Evolutionary conservation across 805 yeast genomes (phyloP).

Genomic region (Kodamaea hsintzibuensis): DNA sequence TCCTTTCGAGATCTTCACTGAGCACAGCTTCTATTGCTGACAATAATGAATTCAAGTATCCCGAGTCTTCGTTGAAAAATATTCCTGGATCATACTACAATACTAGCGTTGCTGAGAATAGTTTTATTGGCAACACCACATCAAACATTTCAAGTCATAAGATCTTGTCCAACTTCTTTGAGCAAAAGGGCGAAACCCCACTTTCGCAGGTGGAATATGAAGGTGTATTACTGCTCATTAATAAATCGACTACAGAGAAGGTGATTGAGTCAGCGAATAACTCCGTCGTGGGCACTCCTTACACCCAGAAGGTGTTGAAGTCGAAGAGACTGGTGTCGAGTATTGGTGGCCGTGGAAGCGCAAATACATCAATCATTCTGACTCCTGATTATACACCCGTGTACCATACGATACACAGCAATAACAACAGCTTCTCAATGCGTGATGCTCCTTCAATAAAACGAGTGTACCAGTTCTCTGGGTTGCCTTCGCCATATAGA

Average conservation of each 20-base stretch:
- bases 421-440: conserved; percentile 12
- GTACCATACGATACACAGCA: conserved; percentile 33
- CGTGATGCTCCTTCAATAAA: conserved; percentile 35
- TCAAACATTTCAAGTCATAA: conserved; percentile 43
- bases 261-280: not conserved
- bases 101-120: conserved; percentile 6
- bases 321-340: conserved; percentile 5
- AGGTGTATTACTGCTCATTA: conserved; percentile 56
- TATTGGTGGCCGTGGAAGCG: conserved; percentile 10
- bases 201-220: conserved; percentile 73
- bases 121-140: conserved; percentile 3
- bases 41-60: not conserved
- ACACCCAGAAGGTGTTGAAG: conserved; percentile 30
- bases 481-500: conserved; percentile 45
- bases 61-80: conserved; percentile 7
- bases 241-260: conserved; percentile 5
- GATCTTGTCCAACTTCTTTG: conserved; percentile 66
- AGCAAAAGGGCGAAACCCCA: conserved; percentile 73
- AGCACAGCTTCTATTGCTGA: conserved; percentile 4
- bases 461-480: conserved; percentile 47
- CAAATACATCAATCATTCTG: conserved; percentile 19
- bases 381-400: conserved; percentile 42
- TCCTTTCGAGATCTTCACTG: not conserved
- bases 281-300: conserved; percentile 21
- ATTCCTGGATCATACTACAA: conserved; percentile 13